Evolutionary conservation across 257 asterid genomes (phyloP).

Genomic region (Nicotiana attenuata): DNA sequence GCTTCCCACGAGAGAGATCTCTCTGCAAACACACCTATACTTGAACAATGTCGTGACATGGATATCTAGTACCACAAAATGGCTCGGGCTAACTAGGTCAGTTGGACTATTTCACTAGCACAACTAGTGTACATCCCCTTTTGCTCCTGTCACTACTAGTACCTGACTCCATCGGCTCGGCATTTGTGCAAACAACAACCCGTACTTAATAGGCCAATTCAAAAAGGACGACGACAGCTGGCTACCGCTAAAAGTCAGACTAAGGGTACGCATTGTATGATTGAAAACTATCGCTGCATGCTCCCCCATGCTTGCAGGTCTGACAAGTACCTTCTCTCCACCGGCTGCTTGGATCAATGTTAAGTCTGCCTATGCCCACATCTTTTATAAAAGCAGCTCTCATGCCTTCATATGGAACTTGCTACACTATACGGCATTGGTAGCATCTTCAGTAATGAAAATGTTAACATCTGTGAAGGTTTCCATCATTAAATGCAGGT

Average conservation of each 20-base stretch:
- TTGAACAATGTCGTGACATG: neutral
- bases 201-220: neutral
- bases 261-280: neutral
- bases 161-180: neutral
- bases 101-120: neutral
- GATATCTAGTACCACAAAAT: neutral
- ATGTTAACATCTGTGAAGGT: neutral
- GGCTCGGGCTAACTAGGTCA: neutral
- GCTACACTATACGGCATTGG: neutral
- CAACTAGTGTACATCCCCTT: neutral
- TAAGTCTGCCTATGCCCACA: neutral
- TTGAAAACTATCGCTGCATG: neutral
- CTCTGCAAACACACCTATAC: neutral
- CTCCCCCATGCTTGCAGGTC: neutral
- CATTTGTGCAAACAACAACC: neutral
- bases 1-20: neutral
- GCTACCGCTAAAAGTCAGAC: neutral
- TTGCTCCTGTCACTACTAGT: neutral
- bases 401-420: neutral
- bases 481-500: neutral
- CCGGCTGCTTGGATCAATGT: neutral
- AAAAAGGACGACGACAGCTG: neutral
- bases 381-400: neutral
- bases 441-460: constrained; percentile 6
- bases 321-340: neutral